Base-by-base conservation (phyloP, 371 early-diverging fungal genomes). In the Funneliformis caledonium region DNA sequence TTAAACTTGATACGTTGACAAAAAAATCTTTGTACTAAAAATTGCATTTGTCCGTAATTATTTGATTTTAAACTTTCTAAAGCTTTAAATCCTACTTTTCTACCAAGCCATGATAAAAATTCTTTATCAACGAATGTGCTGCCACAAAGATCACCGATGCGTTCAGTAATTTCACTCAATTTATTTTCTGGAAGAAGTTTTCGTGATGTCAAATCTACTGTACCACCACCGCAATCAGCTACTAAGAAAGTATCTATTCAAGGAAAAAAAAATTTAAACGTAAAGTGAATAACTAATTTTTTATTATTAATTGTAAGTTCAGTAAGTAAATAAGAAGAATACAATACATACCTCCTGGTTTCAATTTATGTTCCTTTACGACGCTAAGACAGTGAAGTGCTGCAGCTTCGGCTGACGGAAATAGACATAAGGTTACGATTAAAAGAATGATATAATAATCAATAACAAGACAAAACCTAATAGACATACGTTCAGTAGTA, bases 1-100 rank as follows among this genome's bases (percentile, higher is more conserved):
- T 22, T 22, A 48, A 69, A 62, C 37, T 78, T 78, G 16, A 78
- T 37, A 3, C 37, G 70, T 10, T 14, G 5, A 69, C 79, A 78
- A 56, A 78, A 78, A 69, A 78, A 65, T 56, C 56, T 69, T 7
- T 69, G 69, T 84, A 86, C 88, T 84, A 19, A 84, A 8, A 33
- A 33, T 56, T 61, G 37, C 0, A 14, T 42, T 62, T 37, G 43
- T n/a, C 43, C 61, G 43, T 56, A 75, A 59, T 75, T 7, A 33
- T 19, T 45, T 43, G 26, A 14, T 19, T 61, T 56, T 37, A 61
- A 33, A 60, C 8, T 19, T 33, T 12, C 16, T 14, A 75, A 60
- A 1, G 43, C 31, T 14, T 19, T 5, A n/a, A 16, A 33, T 19
- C 59, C 59, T 22, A 75, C 45, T 75, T 61, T 75, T 10, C 48